phyloP scores from a whole-genome alignment of 1,139 yeast species.

The Debaryomycetaceae sp. region DNA sequence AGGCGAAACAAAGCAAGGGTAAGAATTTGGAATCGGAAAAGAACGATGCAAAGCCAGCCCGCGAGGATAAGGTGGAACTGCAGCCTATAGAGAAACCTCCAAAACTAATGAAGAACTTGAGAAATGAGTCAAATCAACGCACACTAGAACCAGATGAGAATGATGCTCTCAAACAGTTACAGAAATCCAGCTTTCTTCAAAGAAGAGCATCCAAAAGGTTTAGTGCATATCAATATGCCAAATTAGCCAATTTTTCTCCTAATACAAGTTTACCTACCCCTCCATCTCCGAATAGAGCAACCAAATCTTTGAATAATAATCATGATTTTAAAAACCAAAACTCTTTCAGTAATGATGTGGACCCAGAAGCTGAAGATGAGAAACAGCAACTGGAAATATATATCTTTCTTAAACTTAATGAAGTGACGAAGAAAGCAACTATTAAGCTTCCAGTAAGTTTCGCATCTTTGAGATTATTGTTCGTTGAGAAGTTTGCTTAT shows the following conservation, averaged over 20 bases:
- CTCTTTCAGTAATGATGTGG: not conserved
- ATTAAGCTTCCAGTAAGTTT: conserved; percentile 52
- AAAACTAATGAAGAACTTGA: not conserved
- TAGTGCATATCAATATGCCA: conserved; percentile 90
- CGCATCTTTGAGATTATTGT: conserved; percentile 66
- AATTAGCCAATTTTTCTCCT: conserved; percentile 55
- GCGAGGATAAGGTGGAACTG: not conserved
- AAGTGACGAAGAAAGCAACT: conserved; percentile 58
- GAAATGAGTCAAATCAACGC: not conserved
- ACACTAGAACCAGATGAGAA: conserved; percentile 6
- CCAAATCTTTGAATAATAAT: not conserved
- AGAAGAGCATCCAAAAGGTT: conserved; percentile 90
- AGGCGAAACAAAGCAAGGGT: conserved; percentile 66
- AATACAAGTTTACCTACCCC: conserved; percentile 11
- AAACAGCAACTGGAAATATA: conserved; percentile 5
- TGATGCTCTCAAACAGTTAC: conserved; percentile 72
- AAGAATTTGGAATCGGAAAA: conserved; percentile 31
- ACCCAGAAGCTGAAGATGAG: not conserved
- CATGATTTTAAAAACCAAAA: not conserved
- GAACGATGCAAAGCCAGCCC: conserved; percentile 2
- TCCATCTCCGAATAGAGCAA: not conserved
- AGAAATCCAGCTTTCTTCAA: conserved; percentile 76
- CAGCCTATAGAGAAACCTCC: not conserved
- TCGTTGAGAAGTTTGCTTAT: conserved; percentile 84
- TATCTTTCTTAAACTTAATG: conserved; percentile 56